Evolutionary conservation across 2,329 filamentous ascomycete genomes (phyloP), one percentile per base, ranked within the genome.

Genomic region (Fusarium camptoceras): DNA sequence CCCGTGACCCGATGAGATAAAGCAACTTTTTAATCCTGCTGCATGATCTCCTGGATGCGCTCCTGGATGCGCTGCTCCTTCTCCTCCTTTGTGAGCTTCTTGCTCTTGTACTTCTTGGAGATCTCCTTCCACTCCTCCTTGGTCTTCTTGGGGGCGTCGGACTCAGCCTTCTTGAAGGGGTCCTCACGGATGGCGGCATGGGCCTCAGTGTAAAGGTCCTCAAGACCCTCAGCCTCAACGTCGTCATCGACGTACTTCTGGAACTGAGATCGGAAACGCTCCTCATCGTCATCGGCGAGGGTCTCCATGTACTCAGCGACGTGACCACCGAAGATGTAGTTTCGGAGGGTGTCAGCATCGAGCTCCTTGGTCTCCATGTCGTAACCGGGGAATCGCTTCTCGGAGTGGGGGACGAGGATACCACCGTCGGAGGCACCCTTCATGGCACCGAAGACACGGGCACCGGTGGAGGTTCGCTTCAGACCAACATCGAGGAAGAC

Each of bases 221-320:
- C 96, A 66, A 99, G 89, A 78, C 92, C 94, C 79, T 98, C 96
- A 73, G 96, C 94, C 88, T 98, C 95, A 75, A 99, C 84, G 78
- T 97, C 96, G 81, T 97, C 94, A 75, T 99, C 95, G 77, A 97
- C 92, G 90, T 99, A 99, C 86, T 96, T 92, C 84, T 91, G 88
- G 92, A 99, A 99, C 89, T 99, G 96, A 78, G 89, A 91, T 89
- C 95, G 95, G 93, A 94, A 99, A 83, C 96, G 94, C 91, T 99
- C 96, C 92, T 99, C 96, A 82, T 99, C 96, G 82, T 99, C 96
- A 80, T 99, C 96, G 85, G 96, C 96, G 74, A 99, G 93, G 65
- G 92, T 96, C 92, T 99, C 96, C 96, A 99, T 99, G 91, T 99
- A 99, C 91, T 99, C 96, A 77, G 95, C 94, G 74, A 99, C 93